These are phyloP conservation scores for Sporothrix pallida DNA, from an alignment of 2,329 filamentous ascomycete genomes.

Conservation along the genomic window DNA sequence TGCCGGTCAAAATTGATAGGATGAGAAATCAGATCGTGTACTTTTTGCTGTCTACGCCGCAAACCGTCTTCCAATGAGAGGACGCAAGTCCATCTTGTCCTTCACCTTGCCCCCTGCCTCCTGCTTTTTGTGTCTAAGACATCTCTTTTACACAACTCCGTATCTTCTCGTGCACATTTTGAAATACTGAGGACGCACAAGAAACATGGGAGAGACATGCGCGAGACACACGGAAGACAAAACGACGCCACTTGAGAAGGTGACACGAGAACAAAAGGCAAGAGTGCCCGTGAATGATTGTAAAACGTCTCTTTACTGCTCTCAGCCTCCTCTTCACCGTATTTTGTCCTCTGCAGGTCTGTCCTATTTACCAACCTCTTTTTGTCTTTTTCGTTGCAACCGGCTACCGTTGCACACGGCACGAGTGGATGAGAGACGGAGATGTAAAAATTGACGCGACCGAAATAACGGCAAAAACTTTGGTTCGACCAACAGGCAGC, in stretches of 20 bases:
- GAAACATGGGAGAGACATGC: constrained; percentile 4
- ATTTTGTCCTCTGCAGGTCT: neutral
- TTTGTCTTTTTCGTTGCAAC: neutral
- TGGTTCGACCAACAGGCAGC: constrained; percentile 5
- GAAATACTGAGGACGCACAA: neutral
- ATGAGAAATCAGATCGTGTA: neutral
- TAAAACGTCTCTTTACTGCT: neutral
- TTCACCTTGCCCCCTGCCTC: constrained; percentile 5
- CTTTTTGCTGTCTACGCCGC: no score
- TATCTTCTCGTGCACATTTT: neutral
- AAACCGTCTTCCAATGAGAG: no score
- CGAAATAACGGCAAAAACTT: neutral
- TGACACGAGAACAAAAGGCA: neutral
- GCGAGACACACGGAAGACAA: constrained; percentile 10
- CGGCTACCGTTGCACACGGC: neutral
- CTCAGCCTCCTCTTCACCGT: neutral
- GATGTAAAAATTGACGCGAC: no score
- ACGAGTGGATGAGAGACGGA: neutral
- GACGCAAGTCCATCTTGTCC: no score
- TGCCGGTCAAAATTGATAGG: no score
- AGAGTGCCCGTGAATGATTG: neutral
- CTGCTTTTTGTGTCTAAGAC: constrained; percentile 21
- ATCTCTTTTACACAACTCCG: neutral
- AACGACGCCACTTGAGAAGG: neutral
- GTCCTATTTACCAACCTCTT: neutral